phyloP scores from a whole-genome alignment of 306 rosid genomes.

The Crataegus laevigata region DNA sequence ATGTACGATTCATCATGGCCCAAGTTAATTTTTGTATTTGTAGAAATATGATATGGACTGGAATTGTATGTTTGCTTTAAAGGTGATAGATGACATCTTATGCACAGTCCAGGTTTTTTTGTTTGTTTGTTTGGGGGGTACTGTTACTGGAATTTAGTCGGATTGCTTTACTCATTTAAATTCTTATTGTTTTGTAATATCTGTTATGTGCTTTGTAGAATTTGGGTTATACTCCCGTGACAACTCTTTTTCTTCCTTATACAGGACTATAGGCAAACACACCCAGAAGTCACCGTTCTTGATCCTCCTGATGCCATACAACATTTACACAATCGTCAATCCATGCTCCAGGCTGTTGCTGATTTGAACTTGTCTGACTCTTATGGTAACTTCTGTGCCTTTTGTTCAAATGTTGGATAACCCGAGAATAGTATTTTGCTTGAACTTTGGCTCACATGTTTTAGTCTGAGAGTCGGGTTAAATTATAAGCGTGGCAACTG shows the following conservation, averaged over 20 bases:
- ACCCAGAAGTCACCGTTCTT: slow-evolving; percentile 86
- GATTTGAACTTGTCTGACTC: slow-evolving; percentile 71
- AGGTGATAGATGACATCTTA: neutral
- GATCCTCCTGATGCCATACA: slow-evolving; percentile 97
- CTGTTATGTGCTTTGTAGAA: neutral
- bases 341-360: slow-evolving; percentile 95
- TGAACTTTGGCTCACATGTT: slow-evolving; percentile 1
- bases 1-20: too few relatives aligned
- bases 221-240: neutral
- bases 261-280: slow-evolving; percentile 74
- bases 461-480: neutral
- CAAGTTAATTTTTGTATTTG: too few relatives aligned
- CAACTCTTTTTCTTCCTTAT: slow-evolving; percentile 9
- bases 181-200: neutral
- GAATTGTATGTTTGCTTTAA: neutral
- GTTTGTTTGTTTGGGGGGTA: too few relatives aligned
- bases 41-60: neutral
- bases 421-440: slow-evolving; percentile 1
- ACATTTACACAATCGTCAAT: slow-evolving; percentile 69
- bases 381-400: slow-evolving; percentile 41
- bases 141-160: neutral
- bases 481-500: neutral
- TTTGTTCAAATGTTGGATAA: neutral
- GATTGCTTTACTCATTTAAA: neutral
- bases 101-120: too few relatives aligned